These are phyloP conservation scores for Marchantia paleacea DNA, from an alignment of 225 moss, liverwort and hornwort species.

Conservation along the genomic window DNA sequence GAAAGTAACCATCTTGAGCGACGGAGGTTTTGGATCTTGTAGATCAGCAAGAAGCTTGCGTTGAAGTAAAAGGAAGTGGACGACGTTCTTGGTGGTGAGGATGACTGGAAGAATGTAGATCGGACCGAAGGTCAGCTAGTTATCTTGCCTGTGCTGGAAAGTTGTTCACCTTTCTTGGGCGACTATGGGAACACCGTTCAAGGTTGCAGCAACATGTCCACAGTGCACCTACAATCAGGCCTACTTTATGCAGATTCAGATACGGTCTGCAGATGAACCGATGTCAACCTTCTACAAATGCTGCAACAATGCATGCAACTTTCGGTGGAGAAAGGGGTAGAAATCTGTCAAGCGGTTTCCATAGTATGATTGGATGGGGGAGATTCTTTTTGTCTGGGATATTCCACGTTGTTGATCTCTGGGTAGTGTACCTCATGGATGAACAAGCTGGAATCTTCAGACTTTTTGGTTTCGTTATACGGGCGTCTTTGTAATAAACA, in stretches of 20 bases:
- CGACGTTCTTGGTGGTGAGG: slow-evolving; percentile 95
- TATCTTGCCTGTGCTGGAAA: background rate
- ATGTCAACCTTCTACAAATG: slow-evolving; percentile 99
- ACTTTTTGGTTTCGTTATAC: background rate
- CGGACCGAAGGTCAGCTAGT: slow-evolving; percentile 59
- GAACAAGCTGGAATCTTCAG: background rate
- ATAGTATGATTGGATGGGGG: background rate
- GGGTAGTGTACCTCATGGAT: background rate
- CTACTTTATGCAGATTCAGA: slow-evolving; percentile 99
- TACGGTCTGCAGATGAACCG: slow-evolving; percentile 93
- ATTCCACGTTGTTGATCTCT: no score
- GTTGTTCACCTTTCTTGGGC: background rate
- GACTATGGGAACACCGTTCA: background rate
- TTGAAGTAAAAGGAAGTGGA: slow-evolving; percentile 83
- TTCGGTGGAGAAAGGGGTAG: slow-evolving; percentile 85
- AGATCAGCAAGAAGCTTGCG: slow-evolving; percentile 90
- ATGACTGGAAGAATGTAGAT: slow-evolving; percentile 99
- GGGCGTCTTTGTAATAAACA: background rate
- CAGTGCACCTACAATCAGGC: slow-evolving; percentile 85
- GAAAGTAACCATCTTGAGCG: background rate
- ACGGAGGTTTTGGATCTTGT: slow-evolving; percentile 12
- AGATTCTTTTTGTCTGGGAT: background rate
- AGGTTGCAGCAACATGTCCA: slow-evolving; percentile 70
- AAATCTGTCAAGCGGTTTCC: background rate
- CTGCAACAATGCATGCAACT: slow-evolving; percentile 77